These are phyloP conservation scores for Colletotrichum tropicicola DNA, from an alignment of 2,329 filamentous ascomycete genomes.

Conservation along the genomic window DNA sequence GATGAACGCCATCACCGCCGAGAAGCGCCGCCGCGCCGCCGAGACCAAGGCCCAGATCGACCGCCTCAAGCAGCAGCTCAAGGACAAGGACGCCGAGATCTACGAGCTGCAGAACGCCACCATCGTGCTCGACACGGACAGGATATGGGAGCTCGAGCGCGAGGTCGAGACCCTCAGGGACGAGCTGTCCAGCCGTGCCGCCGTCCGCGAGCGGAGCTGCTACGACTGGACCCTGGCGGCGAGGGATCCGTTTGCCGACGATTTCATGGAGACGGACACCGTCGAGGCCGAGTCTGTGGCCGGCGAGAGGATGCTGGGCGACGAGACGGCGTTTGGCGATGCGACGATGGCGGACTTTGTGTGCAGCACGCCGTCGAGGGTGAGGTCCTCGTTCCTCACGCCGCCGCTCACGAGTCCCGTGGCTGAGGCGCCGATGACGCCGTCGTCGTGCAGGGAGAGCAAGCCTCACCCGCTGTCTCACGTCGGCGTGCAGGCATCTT, in stretches of 20 bases:
- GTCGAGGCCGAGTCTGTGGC: slow-evolving; percentile 56
- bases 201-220: slow-evolving; percentile 34
- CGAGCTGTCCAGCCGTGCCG: slow-evolving; percentile 40
- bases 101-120: slow-evolving; percentile 61
- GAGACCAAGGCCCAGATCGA: slow-evolving; percentile 57
- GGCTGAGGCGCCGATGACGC: slow-evolving; percentile 42
- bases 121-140: slow-evolving; percentile 55
- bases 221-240: slow-evolving; percentile 63
- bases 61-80: slow-evolving; percentile 57
- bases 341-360: slow-evolving; percentile 58
- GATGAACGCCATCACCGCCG: slow-evolving; percentile 60
- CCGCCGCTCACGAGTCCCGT: slow-evolving; percentile 64
- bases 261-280: slow-evolving; percentile 49
- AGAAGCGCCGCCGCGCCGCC: slow-evolving; percentile 51
- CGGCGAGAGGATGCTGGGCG: slow-evolving; percentile 53
- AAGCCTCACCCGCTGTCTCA: slow-evolving; percentile 40
- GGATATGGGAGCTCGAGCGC: slow-evolving; percentile 51
- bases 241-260: slow-evolving; percentile 53
- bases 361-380: slow-evolving; percentile 59
- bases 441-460: slow-evolving; percentile 40
- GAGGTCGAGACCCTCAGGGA: slow-evolving; percentile 47
- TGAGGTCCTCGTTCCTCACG: slow-evolving; percentile 59
- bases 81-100: slow-evolving; percentile 61
- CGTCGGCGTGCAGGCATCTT: slow-evolving; percentile 48
- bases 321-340: slow-evolving; percentile 57